A percentile compares a stretch with the other conserved stretches of the same genome.
These are phyloP conservation scores for Rosa lucieae DNA, from an alignment of 306 rosid genomes.

Conservation along the genomic window DNA sequence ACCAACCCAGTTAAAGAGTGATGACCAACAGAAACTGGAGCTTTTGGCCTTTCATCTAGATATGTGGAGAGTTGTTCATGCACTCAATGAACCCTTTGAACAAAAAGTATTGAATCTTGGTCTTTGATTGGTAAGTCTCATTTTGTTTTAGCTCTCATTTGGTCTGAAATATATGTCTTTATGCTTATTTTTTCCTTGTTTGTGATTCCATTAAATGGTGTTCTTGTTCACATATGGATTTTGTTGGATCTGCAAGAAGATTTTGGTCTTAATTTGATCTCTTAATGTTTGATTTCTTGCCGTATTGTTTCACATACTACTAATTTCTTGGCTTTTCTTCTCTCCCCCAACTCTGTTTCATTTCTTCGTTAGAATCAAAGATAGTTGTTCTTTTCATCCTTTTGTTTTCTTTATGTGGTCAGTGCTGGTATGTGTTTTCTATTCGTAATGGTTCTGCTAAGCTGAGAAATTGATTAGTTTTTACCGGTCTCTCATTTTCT, in stretches of 20 bases:
- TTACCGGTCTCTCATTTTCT: background rate
- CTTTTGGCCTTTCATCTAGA: background rate
- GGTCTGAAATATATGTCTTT: constrained; percentile 6
- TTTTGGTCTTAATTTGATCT: background rate
- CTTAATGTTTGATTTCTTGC: constrained; percentile 6
- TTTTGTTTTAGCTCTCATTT: constrained; percentile 11
- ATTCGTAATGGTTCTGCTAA: background rate
- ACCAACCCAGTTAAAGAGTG: too few relatives aligned
- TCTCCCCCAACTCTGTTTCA: background rate
- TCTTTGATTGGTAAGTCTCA: background rate
- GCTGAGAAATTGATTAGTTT: constrained; percentile 1
- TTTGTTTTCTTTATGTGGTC: constrained; percentile 2
- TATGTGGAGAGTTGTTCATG: constrained; percentile 16
- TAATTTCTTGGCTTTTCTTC: background rate
- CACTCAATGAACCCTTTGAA: constrained; percentile 6
- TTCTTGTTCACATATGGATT: background rate
- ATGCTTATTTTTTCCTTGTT: background rate
- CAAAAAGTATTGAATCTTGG: background rate
- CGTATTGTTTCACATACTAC: background rate
- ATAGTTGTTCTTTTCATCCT: background rate
- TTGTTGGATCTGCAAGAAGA: constrained; percentile 22
- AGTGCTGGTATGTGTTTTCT: background rate
- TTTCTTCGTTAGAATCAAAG: constrained; percentile 16
- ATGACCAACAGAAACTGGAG: background rate
- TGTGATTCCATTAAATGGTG: background rate